phyloP scores from a whole-genome alignment of 352 stramenopile species.

The Phytophthora podocarpi region DNA sequence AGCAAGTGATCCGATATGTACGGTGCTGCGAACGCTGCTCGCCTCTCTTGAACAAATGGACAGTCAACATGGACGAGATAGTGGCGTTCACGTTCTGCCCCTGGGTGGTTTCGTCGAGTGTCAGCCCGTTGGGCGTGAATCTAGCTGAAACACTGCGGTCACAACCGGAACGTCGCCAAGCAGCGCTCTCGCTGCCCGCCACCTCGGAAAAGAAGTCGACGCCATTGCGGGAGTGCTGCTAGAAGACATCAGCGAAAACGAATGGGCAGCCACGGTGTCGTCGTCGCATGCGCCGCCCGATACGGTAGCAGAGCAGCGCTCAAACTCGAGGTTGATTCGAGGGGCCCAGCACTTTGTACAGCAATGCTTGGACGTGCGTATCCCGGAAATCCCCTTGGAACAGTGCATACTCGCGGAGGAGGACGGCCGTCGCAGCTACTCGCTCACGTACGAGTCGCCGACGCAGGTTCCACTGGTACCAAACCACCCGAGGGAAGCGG shows the following conservation, averaged over 20 bases:
- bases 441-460: slow-evolving; percentile 41
- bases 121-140: slow-evolving; percentile 46
- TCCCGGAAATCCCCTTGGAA: slow-evolving; percentile 43
- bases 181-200: slow-evolving; percentile 33
- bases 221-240: slow-evolving; percentile 18
- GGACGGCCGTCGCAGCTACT: slow-evolving; percentile 43
- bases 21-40: slow-evolving; percentile 47
- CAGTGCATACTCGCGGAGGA: slow-evolving; percentile 49
- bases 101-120: slow-evolving; percentile 44
- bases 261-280: slow-evolving; percentile 38
- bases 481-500: slow-evolving; percentile 27
- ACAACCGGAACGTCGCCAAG: slow-evolving; percentile 29
- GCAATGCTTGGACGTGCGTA: slow-evolving; percentile 55
- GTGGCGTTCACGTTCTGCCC: slow-evolving; percentile 30
- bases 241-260: slow-evolving; percentile 41
- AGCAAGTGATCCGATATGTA: slow-evolving; percentile 49
- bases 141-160: slow-evolving; percentile 45
- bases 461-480: slow-evolving; percentile 29
- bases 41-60: slow-evolving; percentile 58
- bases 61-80: slow-evolving; percentile 37
- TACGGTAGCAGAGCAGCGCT: slow-evolving; percentile 2
- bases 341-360: slow-evolving; percentile 50
- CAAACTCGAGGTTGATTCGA: slow-evolving; percentile 17
- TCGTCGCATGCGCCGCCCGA: neutral
- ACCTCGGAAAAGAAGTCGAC: slow-evolving; percentile 33